Percentiles rank a stretch among this genome's conserved stretches.
These are phyloP conservation scores for Rhododendron vialii DNA, from an alignment of 148 eudicot species.

Conservation along the genomic window DNA sequence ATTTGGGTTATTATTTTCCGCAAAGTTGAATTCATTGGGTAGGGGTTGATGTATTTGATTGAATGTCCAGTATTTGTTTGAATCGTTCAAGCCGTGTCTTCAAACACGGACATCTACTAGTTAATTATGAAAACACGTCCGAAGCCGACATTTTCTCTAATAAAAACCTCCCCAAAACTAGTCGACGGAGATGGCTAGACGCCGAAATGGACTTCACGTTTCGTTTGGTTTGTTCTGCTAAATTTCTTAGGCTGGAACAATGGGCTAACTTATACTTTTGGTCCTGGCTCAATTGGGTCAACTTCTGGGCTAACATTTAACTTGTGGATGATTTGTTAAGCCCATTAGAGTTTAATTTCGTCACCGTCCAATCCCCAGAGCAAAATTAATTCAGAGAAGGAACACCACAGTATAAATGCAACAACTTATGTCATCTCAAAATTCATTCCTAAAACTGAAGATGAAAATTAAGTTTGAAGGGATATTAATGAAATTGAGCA, in stretches of 20 bases:
- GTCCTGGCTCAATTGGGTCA: background rate
- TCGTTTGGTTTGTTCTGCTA: no score
- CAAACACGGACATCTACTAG: no score
- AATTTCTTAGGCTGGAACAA: background rate
- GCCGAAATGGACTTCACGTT: no score
- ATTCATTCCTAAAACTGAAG: background rate
- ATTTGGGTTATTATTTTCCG: no score
- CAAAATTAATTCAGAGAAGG: slow-evolving; percentile 2
- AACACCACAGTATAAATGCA: background rate
- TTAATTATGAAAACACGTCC: no score
- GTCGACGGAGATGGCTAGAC: no score
- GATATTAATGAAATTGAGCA: background rate
- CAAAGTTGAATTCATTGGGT: no score
- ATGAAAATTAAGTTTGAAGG: background rate
- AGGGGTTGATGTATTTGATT: no score
- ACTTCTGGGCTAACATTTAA: background rate
- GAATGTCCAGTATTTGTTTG: no score
- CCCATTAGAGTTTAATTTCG: background rate
- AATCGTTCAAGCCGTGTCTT: no score
- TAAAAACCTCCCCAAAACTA: no score
- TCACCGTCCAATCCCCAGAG: background rate
- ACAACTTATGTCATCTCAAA: background rate
- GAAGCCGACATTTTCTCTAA: no score
- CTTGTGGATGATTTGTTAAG: background rate
- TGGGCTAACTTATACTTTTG: background rate